phyloP scores from a whole-genome alignment of 2,329 filamentous ascomycete genomes.

The Huntiella moniliformis region DNA sequence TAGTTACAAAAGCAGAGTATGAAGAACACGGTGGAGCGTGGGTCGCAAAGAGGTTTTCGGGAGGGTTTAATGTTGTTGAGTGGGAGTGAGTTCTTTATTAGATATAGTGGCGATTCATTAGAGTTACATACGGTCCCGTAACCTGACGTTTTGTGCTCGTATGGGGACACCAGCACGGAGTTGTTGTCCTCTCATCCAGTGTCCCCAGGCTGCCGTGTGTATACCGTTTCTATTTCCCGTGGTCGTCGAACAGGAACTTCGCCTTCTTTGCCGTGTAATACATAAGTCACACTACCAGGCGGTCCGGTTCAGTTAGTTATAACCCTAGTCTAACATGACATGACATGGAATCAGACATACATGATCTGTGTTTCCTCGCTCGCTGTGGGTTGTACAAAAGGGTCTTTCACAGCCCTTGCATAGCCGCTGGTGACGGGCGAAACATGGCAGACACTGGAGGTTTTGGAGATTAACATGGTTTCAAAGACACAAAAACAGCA shows the following conservation, averaged over 20 bases:
- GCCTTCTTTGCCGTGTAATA: too few species aligned
- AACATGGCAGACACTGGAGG: slow-evolving; percentile 54
- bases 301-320: too few species aligned
- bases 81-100: too few species aligned
- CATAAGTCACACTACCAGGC: too few species aligned
- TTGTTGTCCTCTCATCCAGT: slow-evolving; percentile 4
- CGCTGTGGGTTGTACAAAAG: slow-evolving; percentile 71
- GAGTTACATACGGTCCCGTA: not conserved
- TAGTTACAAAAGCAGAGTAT: slow-evolving; percentile 80
- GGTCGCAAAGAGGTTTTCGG: slow-evolving; percentile 52
- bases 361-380: slow-evolving; percentile 50
- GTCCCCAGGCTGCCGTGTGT: too few species aligned
- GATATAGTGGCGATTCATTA: too few species aligned
- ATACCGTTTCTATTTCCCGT: too few species aligned
- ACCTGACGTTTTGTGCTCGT: not conserved
- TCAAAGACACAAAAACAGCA: too few species aligned
- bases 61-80: not conserved
- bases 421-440: slow-evolving; percentile 46
- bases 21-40: slow-evolving; percentile 64
- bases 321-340: too few species aligned
- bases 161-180: slow-evolving; percentile 9
- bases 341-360: slow-evolving; percentile 21
- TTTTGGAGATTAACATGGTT: not conserved
- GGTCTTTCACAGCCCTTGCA: slow-evolving; percentile 59
- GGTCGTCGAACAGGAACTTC: too few species aligned